Percentiles rank a stretch among this genome's conserved stretches.
These are phyloP conservation scores for Neurospora tetrasperma DNA, from an alignment of 495 filamentous ascomycete genomes.

Conservation along the genomic window DNA sequence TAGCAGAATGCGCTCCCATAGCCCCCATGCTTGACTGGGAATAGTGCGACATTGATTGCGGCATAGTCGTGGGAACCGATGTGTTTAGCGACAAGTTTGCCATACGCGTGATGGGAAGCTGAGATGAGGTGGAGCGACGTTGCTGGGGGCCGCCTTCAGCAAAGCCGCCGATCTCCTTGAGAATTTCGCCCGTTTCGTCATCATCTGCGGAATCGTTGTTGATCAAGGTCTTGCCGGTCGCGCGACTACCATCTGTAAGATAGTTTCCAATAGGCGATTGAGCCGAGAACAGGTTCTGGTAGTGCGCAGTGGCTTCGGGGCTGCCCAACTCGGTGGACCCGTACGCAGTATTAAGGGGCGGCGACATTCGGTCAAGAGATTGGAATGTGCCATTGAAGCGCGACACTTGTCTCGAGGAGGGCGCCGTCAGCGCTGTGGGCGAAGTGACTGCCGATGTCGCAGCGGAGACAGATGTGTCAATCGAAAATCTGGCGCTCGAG, in stretches of 20 bases:
- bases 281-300: slow-evolving; percentile 70
- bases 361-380: slow-evolving; percentile 58
- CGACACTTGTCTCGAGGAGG: slow-evolving; percentile 58
- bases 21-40: slow-evolving; percentile 34
- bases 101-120: slow-evolving; percentile 63
- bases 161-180: slow-evolving; percentile 77
- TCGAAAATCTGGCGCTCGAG: slow-evolving; percentile 28
- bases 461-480: slow-evolving; percentile 22
- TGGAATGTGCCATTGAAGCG: slow-evolving; percentile 75
- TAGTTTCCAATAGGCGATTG: slow-evolving; percentile 76
- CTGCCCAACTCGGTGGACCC: slow-evolving; percentile 48
- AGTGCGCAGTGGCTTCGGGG: slow-evolving; percentile 50
- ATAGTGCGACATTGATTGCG: slow-evolving; percentile 39
- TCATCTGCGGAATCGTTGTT: slow-evolving; percentile 67
- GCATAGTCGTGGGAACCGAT: slow-evolving; percentile 34
- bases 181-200: slow-evolving; percentile 74
- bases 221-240: slow-evolving; percentile 75
- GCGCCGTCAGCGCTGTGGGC: slow-evolving; percentile 42
- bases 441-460: slow-evolving; percentile 21
- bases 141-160: slow-evolving; percentile 57
- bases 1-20: slow-evolving; percentile 37
- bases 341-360: slow-evolving; percentile 46
- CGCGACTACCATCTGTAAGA: slow-evolving; percentile 54
- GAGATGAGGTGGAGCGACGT: slow-evolving; percentile 65
- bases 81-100: slow-evolving; percentile 62